Evolutionary conservation across 2,329 filamentous ascomycete species (phyloP), one percentile per base, ranked within the genome.

Genomic region (Akanthomyces uredinophilus): DNA sequence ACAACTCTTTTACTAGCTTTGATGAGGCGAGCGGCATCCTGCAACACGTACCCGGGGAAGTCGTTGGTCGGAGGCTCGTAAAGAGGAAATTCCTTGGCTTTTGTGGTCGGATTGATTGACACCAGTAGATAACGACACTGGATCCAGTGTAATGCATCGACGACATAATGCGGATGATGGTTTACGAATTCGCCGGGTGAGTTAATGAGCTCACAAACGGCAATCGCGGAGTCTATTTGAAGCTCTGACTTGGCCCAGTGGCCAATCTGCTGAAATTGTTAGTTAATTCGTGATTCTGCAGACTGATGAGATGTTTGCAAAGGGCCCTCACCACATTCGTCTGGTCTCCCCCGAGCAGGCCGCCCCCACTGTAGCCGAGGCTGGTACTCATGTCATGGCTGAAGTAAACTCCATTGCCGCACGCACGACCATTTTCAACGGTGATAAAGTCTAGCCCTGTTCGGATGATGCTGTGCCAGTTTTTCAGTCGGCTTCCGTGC

Each of bases 391-490:
- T 84, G 1, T 85, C 65, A 13, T 76, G 77, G 46, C 90, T 88
- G 71, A 96, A 88, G 70, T 97, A 97, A 2, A 96, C 89, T 0
- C 93, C 93, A 70, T 96, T 63, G 0, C 93, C 93, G 68, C 66
- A 91, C 1, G 87, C 78, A 64, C 93, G 85, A 1, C 92, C 93
- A 71, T 94, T 76, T 0, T 71, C 47, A 0, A 77, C 74, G 1
- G 83, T 73, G 5, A 85, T 83, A 74, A 87, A 96, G 71, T 96
- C 85, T 6, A 97, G 78, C 0, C 93, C 92, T 64, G 89, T 85
- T 37, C 92, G 86, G 65, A 96, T 86, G 68, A 97, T 96, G 68
- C 88, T 90, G 73, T 97, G 93, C 93, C 93, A 96, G 68, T 96
- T 96, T 3, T 73, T 66, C 3, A 96, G 66, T 0, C 77, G 72